Base-by-base conservation (phyloP, 305 asterid genomes). In the Fraxinus greggii region DNA sequence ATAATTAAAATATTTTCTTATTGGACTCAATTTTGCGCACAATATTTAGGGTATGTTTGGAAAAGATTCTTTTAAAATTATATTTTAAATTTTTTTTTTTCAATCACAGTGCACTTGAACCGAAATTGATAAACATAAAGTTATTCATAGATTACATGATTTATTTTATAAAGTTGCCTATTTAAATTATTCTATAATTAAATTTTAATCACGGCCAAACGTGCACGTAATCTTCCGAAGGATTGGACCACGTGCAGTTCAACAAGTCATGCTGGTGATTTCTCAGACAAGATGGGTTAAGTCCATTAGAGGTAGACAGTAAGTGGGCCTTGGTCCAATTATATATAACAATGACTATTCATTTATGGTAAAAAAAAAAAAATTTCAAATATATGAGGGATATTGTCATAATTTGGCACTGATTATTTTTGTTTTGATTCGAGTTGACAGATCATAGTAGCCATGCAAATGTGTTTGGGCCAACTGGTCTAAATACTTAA, bases 231-330 rank as follows among this genome's bases (percentile, higher is more conserved):
- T 29, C n/a, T 10, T 26, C 1, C 26, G 19, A 3, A 65, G 17
- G n/a, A 12, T 65, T 65, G 72, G 72, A 35, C 67, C 83, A 75
- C 75, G 85, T 83, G 87, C 59, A 38, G 10, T n/a, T 31, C 78
- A 70, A 28, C 79, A 2, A 24, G 33, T 59, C 19, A 69, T 78
- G 84, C 24, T 82, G 85, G 85, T 23, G 65, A 51, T 69, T 76
- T 21, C 77, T 45, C 21, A 4, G 74, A 85, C 83, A 85, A 21
- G 61, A 79, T 54, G 21, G 35, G 72, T 65, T 65, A 28, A 65
- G 35, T 65, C 35, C 35, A 26, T 3, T 65, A 12, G 32, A 65
- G 33, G 72, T 28, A 0, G 3, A 65, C 72, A 8, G 32, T 12
- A 65, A 65, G 72, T 67, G 33, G 56, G 9, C 48, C 29, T 73